A percentile compares a stretch with the other conserved stretches of the same genome.
phyloP scores from a whole-genome alignment of 306 rosid species.

The Lathyrus tuberosus region DNA sequence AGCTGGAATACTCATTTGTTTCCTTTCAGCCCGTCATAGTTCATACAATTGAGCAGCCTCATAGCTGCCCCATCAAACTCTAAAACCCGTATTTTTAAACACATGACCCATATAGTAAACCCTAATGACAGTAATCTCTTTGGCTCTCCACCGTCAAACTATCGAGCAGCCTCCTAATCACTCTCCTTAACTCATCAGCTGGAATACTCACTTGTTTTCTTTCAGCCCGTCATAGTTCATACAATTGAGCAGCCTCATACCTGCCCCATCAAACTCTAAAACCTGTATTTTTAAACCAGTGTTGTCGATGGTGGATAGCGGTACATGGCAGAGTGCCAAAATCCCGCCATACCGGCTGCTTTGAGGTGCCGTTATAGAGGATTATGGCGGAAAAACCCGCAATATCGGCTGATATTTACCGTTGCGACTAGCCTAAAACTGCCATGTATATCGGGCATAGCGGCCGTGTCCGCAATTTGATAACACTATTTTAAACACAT shows the following conservation, averaged over 20 bases:
- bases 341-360: no score
- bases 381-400: no score
- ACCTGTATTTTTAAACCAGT: background rate
- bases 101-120: background rate
- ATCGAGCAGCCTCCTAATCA: background rate
- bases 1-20: background rate
- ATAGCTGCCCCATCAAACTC: background rate
- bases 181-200: background rate
- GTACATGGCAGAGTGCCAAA: no score
- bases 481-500: background rate
- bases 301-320: no score
- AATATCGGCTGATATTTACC: no score
- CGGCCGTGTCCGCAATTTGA: no score
- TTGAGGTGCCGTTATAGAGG: no score
- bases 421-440: no score
- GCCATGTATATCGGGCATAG: no score
- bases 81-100: background rate
- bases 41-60: background rate
- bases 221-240: background rate
- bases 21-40: background rate
- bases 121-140: background rate
- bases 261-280: background rate
- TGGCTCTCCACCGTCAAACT: background rate
- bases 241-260: background rate
- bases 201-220: no score